Percentiles rank a stretch among this genome's conserved stretches.
Evolutionary conservation across 768 basidiomycete species (phyloP).

Genomic region (Rhodotorula paludigena): DNA sequence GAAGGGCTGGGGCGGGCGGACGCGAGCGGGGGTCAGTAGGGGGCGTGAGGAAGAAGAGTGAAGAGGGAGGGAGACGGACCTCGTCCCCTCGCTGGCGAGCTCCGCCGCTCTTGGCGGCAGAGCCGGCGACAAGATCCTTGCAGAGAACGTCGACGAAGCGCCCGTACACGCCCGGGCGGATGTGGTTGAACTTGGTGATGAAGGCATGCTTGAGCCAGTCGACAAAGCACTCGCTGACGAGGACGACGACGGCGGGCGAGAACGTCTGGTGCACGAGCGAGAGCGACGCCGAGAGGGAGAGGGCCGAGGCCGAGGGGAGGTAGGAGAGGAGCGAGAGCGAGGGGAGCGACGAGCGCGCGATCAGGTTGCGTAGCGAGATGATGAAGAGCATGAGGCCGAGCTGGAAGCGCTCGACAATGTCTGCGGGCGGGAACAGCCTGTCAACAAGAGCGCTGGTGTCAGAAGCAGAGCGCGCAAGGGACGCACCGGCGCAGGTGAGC

Average conservation of each 20-base stretch:
- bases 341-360: conserved; percentile 85
- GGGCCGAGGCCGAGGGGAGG: conserved; percentile 48
- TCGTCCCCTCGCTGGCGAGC: conserved; percentile 59
- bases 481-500: conserved; percentile 87
- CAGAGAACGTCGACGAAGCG: conserved; percentile 93
- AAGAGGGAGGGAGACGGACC: conserved; percentile 49
- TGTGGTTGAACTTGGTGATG: conserved; percentile 99
- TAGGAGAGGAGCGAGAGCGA: conserved; percentile 69
- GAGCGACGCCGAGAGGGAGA: conserved; percentile 34
- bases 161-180: conserved; percentile 89
- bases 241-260: conserved; percentile 84
- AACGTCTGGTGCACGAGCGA: conserved; percentile 63
- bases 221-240: conserved; percentile 85
- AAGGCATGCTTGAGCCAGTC: conserved; percentile 99
- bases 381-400: conserved; percentile 81
- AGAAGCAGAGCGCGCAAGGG: background rate
- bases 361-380: conserved; percentile 88
- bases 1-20: conserved; percentile 63
- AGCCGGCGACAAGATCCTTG: conserved; percentile 71
- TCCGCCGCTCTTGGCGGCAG: conserved; percentile 50
- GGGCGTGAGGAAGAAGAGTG: background rate
- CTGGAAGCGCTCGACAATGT: conserved; percentile 96
- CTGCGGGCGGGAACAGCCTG: conserved; percentile 48
- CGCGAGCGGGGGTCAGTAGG: background rate
- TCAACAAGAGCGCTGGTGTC: background rate